Conservation (phyloP, 2,329 filamentous ascomycete species). For the Monosporascus ibericus region DNA sequence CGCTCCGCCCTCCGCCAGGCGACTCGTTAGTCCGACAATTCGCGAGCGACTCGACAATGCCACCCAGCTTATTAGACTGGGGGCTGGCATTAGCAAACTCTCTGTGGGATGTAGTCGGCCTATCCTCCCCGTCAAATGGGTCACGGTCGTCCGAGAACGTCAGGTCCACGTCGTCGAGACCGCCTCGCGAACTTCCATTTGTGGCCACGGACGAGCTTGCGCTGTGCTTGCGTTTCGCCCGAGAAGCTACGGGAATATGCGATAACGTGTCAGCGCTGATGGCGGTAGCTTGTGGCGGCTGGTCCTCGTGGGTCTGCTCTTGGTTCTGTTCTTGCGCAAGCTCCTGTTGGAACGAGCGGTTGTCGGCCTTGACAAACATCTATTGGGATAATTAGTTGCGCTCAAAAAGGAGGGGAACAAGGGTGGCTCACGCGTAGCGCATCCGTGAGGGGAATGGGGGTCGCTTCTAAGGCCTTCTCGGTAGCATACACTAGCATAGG, state of each 20-base stretch:
- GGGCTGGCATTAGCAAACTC: constrained; percentile 5
- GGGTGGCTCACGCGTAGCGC: constrained; percentile 27
- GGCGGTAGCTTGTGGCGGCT: neutral
- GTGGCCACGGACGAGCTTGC: constrained; percentile 25
- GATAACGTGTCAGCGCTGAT: constrained; percentile 14
- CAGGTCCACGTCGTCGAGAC: constrained; percentile 20
- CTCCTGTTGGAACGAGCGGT: constrained; percentile 45
- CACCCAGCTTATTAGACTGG: constrained; percentile 9
- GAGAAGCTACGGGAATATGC: constrained; percentile 3
- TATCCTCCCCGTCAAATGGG: neutral
- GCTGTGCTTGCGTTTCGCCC: constrained; percentile 21
- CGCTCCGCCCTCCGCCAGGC: neutral
- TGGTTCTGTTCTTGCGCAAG: constrained; percentile 32
- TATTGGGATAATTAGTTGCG: constrained; percentile 20
- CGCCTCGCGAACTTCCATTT: constrained; percentile 17
- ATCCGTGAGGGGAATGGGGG: constrained; percentile 31
- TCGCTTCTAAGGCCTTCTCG: constrained; percentile 36
- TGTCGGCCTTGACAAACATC: constrained; percentile 46
- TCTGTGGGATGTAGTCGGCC: constrained; percentile 2
- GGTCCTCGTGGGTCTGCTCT: constrained; percentile 1
- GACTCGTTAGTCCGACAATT: constrained; percentile 11
- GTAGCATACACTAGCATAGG: constrained; percentile 49
- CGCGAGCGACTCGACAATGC: constrained; percentile 14
- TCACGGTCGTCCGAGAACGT: constrained; percentile 13
- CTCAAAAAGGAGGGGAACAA: neutral